Evolutionary conservation across 1,284 basidiomycete species (phyloP).

Genomic region (Trametes pubescens): DNA sequence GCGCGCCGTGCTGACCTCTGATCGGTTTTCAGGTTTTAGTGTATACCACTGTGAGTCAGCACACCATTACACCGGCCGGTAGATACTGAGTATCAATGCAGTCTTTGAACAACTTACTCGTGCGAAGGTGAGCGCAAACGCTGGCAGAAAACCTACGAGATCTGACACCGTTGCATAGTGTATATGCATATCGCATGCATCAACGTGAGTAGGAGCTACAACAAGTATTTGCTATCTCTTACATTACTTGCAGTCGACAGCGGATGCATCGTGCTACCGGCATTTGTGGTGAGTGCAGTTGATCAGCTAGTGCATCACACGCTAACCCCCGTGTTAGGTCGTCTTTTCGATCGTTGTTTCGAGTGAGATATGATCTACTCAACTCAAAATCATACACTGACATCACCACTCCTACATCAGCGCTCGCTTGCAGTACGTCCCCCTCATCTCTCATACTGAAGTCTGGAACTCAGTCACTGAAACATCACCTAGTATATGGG

Average conservation of each 20-base stretch:
- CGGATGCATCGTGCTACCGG: neutral
- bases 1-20: neutral
- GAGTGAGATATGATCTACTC: neutral
- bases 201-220: neutral
- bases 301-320: neutral
- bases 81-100: neutral
- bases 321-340: neutral
- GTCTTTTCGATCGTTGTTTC: neutral
- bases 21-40: neutral
- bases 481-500: neutral
- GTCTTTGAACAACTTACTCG: neutral
- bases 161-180: neutral
- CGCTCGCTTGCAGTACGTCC: neutral
- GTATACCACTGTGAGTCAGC: neutral
- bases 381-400: neutral
- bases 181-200: constrained; percentile 13
- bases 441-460: neutral
- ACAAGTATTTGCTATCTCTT: neutral
- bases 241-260: neutral
- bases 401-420: neutral
- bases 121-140: neutral
- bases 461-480: neutral
- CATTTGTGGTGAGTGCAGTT: neutral
- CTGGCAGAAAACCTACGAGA: neutral
- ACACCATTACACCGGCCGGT: too few relatives aligned